Percentiles rank a stretch among this genome's conserved stretches.
Evolutionary conservation across 352 stramenopile species (phyloP).

Genomic region (Phytophthora lateralis): DNA sequence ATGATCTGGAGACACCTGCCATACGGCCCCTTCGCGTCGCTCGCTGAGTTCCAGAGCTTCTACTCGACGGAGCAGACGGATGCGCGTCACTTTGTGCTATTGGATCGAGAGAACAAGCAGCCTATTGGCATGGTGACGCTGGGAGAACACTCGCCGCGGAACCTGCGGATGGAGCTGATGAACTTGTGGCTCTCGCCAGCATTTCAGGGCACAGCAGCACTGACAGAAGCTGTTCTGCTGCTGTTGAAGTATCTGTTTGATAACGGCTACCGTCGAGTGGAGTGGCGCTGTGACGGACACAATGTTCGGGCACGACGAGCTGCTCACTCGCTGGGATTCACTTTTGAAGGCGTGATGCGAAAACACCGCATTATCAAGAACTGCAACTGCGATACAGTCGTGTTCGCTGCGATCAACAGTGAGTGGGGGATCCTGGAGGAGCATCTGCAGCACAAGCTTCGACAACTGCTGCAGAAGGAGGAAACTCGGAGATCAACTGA

Average conservation of each 20-base stretch:
- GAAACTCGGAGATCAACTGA: slow-evolving; percentile 9
- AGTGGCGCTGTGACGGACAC: slow-evolving; percentile 88
- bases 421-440: slow-evolving; percentile 80
- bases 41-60: slow-evolving; percentile 44
- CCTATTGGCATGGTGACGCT: slow-evolving; percentile 85
- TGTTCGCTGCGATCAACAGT: slow-evolving; percentile 89
- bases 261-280: slow-evolving; percentile 81
- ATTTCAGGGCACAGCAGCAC: slow-evolving; percentile 61
- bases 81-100: slow-evolving; percentile 67
- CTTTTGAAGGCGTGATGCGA: slow-evolving; percentile 87
- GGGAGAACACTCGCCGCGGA: slow-evolving; percentile 67
- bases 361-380: slow-evolving; percentile 89
- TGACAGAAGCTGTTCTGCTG: slow-evolving; percentile 70
- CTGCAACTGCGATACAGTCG: slow-evolving; percentile 84
- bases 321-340: slow-evolving; percentile 83
- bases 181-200: slow-evolving; percentile 82
- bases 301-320: slow-evolving; percentile 84
- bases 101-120: slow-evolving; percentile 50
- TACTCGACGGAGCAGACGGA: slow-evolving; percentile 40
- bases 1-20: slow-evolving; percentile 81
- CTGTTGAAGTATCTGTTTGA: slow-evolving; percentile 79
- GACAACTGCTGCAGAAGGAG: slow-evolving; percentile 27
- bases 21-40: slow-evolving; percentile 59
- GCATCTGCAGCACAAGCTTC: slow-evolving; percentile 59
- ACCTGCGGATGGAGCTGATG: slow-evolving; percentile 82